Conservation (phyloP, 169 alveolate species). For the Cryptosporidium bovis region DNA sequence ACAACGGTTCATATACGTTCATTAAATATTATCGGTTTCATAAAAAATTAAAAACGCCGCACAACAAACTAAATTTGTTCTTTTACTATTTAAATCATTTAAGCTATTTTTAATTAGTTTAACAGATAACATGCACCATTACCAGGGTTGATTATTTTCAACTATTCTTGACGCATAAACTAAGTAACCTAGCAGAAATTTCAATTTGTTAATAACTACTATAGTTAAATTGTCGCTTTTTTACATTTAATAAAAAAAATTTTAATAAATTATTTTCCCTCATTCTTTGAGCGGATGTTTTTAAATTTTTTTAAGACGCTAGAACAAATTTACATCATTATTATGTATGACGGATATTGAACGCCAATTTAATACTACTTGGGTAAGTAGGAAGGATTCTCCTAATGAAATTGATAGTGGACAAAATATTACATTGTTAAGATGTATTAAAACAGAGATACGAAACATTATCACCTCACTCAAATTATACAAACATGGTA, state of each 20-base stretch:
- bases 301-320: neutral
- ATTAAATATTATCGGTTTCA: too few species aligned
- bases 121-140: too few species aligned
- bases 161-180: too few species aligned
- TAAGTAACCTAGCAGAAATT: too few species aligned
- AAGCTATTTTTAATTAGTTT: too few species aligned
- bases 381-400: slow-evolving; percentile 4
- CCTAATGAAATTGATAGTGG: neutral
- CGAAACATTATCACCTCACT: slow-evolving; percentile 14
- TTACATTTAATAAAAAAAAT: neutral
- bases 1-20: too few species aligned
- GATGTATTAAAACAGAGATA: slow-evolving; percentile 44
- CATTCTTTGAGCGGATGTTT: slow-evolving; percentile 15
- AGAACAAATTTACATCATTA: neutral
- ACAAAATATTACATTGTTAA: slow-evolving; percentile 2
- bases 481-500: slow-evolving; percentile 2
- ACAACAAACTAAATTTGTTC: too few species aligned
- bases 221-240: neutral
- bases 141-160: too few species aligned
- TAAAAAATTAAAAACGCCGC: too few species aligned
- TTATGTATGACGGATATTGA: slow-evolving; percentile 68
- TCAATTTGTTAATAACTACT: too few species aligned
- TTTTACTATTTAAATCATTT: too few species aligned
- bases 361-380: neutral
- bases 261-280: slow-evolving; percentile 16